phyloP scores from a whole-genome alignment of 371 early-diverging fungal genomes.

The Mortierella polycephala region DNA sequence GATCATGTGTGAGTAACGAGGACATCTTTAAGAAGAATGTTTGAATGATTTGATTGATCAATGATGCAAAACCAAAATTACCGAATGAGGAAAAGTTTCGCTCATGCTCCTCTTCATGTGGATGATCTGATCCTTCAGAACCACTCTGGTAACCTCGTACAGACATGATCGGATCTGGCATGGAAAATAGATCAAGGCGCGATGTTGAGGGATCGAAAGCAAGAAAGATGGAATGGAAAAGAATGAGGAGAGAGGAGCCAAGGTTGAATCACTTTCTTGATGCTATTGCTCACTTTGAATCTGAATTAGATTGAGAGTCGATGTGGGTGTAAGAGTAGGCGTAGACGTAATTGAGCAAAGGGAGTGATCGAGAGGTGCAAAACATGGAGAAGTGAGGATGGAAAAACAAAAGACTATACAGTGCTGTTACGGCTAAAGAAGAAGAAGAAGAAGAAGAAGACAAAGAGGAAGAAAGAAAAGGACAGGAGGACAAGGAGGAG shows the following conservation, averaged over 20 bases:
- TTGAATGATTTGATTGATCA: conserved; percentile 58
- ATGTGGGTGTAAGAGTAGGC: neutral
- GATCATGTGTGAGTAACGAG: too few species aligned
- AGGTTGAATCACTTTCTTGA: neutral
- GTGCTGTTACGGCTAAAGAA: too few species aligned
- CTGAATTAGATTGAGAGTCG: conserved; percentile 17
- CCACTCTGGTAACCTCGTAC: conserved; percentile 43
- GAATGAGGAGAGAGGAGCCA: neutral
- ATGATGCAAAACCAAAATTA: conserved; percentile 24
- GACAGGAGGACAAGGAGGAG: conserved; percentile 1
- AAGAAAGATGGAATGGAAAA: neutral
- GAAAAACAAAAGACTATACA: neutral
- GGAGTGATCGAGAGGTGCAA: conserved; percentile 18
- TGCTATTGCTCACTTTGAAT: conserved; percentile 4
- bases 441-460: neutral
- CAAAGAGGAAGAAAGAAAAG: neutral
- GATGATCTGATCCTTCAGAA: conserved; percentile 51
- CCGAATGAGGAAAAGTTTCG: conserved; percentile 41
- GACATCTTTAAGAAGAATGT: too few species aligned
- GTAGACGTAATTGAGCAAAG: conserved; percentile 12
- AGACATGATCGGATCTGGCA: conserved; percentile 47
- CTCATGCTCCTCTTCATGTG: conserved; percentile 47
- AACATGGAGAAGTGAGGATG: conserved; percentile 20
- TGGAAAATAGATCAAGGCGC: neutral
- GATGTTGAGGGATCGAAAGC: neutral